A percentile compares a stretch with the other conserved stretches of the same genome.
Conservation (phyloP, 257 asterid genomes). For the Nicotiana sylvestris region DNA sequence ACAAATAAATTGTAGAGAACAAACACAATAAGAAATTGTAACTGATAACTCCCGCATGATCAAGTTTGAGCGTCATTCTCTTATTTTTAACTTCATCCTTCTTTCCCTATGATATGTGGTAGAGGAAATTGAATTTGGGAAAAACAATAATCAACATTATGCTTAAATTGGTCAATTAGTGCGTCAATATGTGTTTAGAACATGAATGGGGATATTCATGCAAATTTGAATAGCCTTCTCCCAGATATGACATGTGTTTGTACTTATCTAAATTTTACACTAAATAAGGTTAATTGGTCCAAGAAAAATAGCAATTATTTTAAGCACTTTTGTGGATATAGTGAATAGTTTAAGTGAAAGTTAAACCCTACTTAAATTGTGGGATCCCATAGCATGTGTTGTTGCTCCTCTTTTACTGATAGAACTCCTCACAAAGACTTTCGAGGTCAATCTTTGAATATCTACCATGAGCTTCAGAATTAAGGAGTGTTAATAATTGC, state of each 20-base stretch:
- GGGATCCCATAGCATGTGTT: not conserved
- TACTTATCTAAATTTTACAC: not conserved
- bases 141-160: not conserved
- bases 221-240: not conserved
- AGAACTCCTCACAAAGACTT: not conserved
- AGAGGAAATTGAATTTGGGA: not conserved
- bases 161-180: not conserved
- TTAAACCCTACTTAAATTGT: not conserved
- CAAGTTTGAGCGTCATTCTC: constrained; percentile 1
- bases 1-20: not conserved
- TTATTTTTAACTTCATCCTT: not conserved
- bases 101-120: not conserved
- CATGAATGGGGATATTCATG: not conserved
- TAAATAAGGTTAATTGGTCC: not conserved
- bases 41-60: not conserved
- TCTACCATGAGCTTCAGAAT: not conserved
- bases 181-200: not conserved
- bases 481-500: not conserved
- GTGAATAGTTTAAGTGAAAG: not conserved
- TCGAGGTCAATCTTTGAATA: constrained; percentile 1
- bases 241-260: not conserved
- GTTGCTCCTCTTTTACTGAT: not conserved
- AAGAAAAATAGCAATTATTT: not conserved
- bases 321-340: not conserved
- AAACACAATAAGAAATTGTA: not conserved